Evolutionary conservation across 2,329 filamentous ascomycete genomes (phyloP).

Genomic region (Stromatinia cepivora): DNA sequence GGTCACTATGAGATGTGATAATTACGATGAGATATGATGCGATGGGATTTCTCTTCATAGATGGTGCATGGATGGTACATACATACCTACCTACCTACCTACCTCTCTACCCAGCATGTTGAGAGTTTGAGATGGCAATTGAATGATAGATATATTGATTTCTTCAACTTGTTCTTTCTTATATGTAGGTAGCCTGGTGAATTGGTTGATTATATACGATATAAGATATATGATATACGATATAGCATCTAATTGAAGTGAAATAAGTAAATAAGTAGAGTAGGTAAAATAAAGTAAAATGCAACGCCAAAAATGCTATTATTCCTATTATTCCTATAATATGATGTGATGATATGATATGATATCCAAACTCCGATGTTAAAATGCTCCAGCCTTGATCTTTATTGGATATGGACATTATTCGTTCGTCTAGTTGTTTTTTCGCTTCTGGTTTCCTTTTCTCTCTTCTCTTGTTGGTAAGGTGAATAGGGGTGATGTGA

Average conservation of each 20-base stretch:
- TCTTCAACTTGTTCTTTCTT: neutral
- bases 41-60: neutral
- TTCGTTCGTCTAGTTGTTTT: neutral
- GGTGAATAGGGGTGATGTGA: neutral
- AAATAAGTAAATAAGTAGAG: neutral
- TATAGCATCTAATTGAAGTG: too few relatives aligned
- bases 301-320: conserved; percentile 1
- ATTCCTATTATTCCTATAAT: neutral
- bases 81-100: too few relatives aligned
- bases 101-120: too few relatives aligned
- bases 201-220: neutral
- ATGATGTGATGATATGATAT: neutral
- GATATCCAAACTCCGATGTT: neutral
- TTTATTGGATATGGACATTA: conserved; percentile 1
- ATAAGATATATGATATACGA: neutral
- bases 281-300: too few relatives aligned
- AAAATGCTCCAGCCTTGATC: neutral
- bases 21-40: too few relatives aligned
- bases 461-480: neutral
- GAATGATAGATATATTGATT: neutral
- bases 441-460: neutral
- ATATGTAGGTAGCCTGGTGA: neutral
- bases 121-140: too few relatives aligned
- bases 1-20: neutral
- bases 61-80: neutral